Evolutionary conservation across 2,329 filamentous ascomycete genomes (phyloP).

Genomic region (Ceratocystiopsis sp.): DNA sequence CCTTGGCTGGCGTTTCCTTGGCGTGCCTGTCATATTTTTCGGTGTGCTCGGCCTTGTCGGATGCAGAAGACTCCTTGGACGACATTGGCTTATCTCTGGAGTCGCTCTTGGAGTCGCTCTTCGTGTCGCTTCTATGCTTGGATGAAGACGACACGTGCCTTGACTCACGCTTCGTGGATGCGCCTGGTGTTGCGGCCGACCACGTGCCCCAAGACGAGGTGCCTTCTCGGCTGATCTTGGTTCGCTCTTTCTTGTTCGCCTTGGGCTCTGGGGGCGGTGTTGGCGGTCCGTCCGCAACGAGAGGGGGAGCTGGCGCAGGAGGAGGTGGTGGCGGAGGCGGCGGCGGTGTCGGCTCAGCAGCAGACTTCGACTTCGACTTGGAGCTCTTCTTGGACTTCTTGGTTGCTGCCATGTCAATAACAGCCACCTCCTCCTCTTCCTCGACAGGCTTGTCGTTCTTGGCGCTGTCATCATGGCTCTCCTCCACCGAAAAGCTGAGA

Average conservation of each 20-base stretch:
- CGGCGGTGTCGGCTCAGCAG: slow-evolving; percentile 17
- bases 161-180: slow-evolving; percentile 20
- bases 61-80: slow-evolving; percentile 26
- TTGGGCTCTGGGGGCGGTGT: slow-evolving; percentile 38
- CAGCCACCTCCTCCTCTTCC: slow-evolving; percentile 27
- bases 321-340: slow-evolving; percentile 12
- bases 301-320: slow-evolving; percentile 26
- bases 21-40: slow-evolving; percentile 18
- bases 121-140: slow-evolving; percentile 19
- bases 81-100: slow-evolving; percentile 39
- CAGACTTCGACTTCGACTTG: slow-evolving; percentile 17
- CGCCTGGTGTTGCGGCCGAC: slow-evolving; percentile 24
- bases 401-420: slow-evolving; percentile 31
- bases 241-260: slow-evolving; percentile 56
- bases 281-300: slow-evolving; percentile 29
- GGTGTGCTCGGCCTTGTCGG: slow-evolving; percentile 40
- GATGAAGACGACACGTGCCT: slow-evolving; percentile 34
- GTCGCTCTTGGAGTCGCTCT: too few relatives aligned
- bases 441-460: slow-evolving; percentile 10
- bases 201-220: slow-evolving; percentile 61
- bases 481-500: slow-evolving; percentile 8
- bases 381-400: slow-evolving; percentile 22
- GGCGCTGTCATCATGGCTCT: slow-evolving; percentile 6
- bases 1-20: slow-evolving; percentile 29
- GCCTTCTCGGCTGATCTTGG: slow-evolving; percentile 56